Conservation (phyloP, 768 basidiomycete species). For the Kwoniella shandongensis region DNA sequence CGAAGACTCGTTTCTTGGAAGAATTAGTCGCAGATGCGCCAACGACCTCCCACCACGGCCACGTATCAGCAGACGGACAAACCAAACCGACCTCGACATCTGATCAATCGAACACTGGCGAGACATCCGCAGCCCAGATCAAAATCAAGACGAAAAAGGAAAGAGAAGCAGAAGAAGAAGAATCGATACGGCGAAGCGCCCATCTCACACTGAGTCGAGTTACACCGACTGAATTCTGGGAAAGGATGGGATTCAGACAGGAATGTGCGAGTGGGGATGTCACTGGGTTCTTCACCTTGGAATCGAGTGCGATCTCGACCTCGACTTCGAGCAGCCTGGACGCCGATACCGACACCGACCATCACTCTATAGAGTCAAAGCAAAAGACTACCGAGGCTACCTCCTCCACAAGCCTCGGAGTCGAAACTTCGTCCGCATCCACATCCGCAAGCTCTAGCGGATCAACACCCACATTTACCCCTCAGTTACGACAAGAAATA, state of each 20-base stretch:
- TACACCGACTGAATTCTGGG: constrained; percentile 84
- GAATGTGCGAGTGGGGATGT: constrained; percentile 88
- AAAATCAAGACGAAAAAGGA: constrained; percentile 45
- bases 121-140: neutral
- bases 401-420: too few species aligned
- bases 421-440: too few species aligned
- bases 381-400: too few species aligned
- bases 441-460: too few species aligned
- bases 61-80: constrained; percentile 26
- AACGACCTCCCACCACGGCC: constrained; percentile 57
- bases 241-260: constrained; percentile 92
- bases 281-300: constrained; percentile 85
- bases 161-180: constrained; percentile 25
- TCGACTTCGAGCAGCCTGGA: too few species aligned
- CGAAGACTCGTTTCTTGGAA: constrained; percentile 89
- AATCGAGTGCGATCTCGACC: too few species aligned
- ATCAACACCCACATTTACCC: too few species aligned
- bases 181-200: constrained; percentile 9
- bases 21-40: constrained; percentile 63
- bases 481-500: constrained; percentile 64
- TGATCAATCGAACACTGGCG: neutral
- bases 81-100: neutral
- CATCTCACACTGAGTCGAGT: constrained; percentile 60
- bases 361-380: too few species aligned
- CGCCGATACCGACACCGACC: too few species aligned